A percentile compares a stretch with the other conserved stretches of the same genome.
phyloP scores from a whole-genome alignment of 2,329 filamentous ascomycete species.

The Podosphaera xanthii region DNA sequence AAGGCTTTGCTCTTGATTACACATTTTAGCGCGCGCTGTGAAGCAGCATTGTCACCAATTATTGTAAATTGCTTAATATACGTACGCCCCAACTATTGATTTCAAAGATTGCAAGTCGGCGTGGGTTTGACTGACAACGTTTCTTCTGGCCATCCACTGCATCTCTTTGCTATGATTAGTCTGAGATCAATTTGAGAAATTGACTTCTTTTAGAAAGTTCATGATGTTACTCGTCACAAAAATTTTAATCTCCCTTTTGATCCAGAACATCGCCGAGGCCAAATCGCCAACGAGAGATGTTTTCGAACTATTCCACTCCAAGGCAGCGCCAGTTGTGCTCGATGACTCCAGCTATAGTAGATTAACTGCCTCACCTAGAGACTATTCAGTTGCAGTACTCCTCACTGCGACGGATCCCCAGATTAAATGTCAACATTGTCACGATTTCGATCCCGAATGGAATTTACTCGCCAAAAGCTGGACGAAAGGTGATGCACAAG shows the following conservation, averaged over 20 bases:
- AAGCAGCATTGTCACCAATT: too few species aligned
- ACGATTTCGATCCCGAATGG: constrained; percentile 88
- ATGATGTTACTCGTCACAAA: constrained; percentile 43
- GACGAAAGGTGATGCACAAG: constrained; percentile 60
- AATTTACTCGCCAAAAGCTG: constrained; percentile 69
- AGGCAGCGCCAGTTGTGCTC: constrained; percentile 53
- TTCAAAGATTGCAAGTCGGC: too few species aligned
- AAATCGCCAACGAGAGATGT: constrained; percentile 41
- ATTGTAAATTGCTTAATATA: too few species aligned
- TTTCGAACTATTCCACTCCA: constrained; percentile 48
- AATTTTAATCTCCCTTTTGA: background rate
- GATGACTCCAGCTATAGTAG: constrained; percentile 53
- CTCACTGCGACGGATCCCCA: constrained; percentile 67
- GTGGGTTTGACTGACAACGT: too few species aligned
- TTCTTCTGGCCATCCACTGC: background rate
- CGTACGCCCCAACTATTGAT: too few species aligned
- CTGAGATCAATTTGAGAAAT: background rate
- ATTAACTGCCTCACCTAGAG: constrained; percentile 53
- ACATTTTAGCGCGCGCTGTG: too few species aligned
- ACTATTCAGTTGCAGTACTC: constrained; percentile 65
- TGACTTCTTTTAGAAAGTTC: background rate
- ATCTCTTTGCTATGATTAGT: background rate
- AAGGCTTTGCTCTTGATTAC: too few species aligned
- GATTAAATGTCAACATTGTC: constrained; percentile 69
- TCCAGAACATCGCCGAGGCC: constrained; percentile 25